Evolutionary conservation across 805 yeast species (phyloP).

Genomic region (Candida boidinii): DNA sequence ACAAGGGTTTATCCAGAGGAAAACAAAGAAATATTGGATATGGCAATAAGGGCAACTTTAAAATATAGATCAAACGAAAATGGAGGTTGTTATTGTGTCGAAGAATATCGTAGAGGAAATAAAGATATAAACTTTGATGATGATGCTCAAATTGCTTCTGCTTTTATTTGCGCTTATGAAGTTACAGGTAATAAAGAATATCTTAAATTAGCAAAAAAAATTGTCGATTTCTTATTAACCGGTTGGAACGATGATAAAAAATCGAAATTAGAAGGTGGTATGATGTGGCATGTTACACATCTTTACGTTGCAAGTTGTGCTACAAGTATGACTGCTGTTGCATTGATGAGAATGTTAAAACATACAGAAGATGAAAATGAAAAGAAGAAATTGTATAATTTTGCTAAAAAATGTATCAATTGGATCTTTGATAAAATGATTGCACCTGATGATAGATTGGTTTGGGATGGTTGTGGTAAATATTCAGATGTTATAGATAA

Average conservation of each 20-base stretch:
- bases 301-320: conserved; percentile 58
- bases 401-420: conserved; percentile 49
- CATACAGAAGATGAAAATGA: conserved; percentile 27
- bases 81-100: conserved; percentile 53
- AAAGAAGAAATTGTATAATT: conserved; percentile 33
- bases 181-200: conserved; percentile 49
- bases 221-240: conserved; percentile 57
- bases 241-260: conserved; percentile 46
- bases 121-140: conserved; percentile 65
- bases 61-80: conserved; percentile 43
- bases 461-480: conserved; percentile 53
- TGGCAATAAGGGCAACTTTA: conserved; percentile 39
- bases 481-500: conserved; percentile 37
- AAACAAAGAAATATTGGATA: conserved; percentile 43
- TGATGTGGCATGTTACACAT: conserved; percentile 58
- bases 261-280: conserved; percentile 48
- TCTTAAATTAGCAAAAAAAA: conserved; percentile 48
- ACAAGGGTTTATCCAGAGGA: conserved; percentile 46
- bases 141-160: conserved; percentile 68
- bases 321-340: conserved; percentile 59
- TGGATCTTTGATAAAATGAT: conserved; percentile 46
- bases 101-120: conserved; percentile 49
- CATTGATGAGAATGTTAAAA: conserved; percentile 47
- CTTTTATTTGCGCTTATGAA: conserved; percentile 57
- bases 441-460: conserved; percentile 46